Evolutionary conservation across 2,329 filamentous ascomycete genomes (phyloP).

Genomic region (Cladorrhinum sp.): DNA sequence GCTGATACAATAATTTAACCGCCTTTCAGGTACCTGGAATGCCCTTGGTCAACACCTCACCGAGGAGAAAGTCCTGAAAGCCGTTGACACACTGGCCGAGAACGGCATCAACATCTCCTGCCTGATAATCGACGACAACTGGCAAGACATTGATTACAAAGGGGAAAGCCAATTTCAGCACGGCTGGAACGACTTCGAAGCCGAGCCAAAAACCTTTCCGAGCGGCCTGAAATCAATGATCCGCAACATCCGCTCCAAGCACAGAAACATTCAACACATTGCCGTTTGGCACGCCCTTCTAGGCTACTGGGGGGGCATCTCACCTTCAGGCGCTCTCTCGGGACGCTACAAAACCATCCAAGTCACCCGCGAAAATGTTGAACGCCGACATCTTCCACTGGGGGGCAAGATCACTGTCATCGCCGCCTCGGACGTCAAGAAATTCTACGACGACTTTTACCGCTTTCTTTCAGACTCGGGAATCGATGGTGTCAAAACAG

Average conservation of each 20-base stretch:
- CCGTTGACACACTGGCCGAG: slow-evolving; percentile 67
- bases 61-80: slow-evolving; percentile 72
- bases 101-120: slow-evolving; percentile 75
- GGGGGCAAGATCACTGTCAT: slow-evolving; percentile 70
- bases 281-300: slow-evolving; percentile 92
- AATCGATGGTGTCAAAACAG: slow-evolving; percentile 86
- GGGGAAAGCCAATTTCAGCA: slow-evolving; percentile 53
- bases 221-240: slow-evolving; percentile 72
- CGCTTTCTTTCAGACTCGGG: slow-evolving; percentile 69
- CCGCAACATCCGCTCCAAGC: slow-evolving; percentile 62
- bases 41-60: slow-evolving; percentile 79
- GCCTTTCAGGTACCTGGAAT: slow-evolving; percentile 80
- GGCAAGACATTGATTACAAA: slow-evolving; percentile 69
- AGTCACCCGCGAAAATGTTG: slow-evolving; percentile 48
- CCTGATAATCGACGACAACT: slow-evolving; percentile 95
- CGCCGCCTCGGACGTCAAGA: slow-evolving; percentile 66
- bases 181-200: slow-evolving; percentile 82
- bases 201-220: slow-evolving; percentile 75
- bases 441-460: slow-evolving; percentile 92
- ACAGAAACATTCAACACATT: slow-evolving; percentile 74
- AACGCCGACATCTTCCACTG: slow-evolving; percentile 46
- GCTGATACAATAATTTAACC: not conserved
- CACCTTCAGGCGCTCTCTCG: slow-evolving; percentile 69
- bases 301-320: slow-evolving; percentile 88
- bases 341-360: slow-evolving; percentile 73